phyloP scores from a whole-genome alignment of 73 alveolate genomes.

The Blepharisma japonicum region DNA sequence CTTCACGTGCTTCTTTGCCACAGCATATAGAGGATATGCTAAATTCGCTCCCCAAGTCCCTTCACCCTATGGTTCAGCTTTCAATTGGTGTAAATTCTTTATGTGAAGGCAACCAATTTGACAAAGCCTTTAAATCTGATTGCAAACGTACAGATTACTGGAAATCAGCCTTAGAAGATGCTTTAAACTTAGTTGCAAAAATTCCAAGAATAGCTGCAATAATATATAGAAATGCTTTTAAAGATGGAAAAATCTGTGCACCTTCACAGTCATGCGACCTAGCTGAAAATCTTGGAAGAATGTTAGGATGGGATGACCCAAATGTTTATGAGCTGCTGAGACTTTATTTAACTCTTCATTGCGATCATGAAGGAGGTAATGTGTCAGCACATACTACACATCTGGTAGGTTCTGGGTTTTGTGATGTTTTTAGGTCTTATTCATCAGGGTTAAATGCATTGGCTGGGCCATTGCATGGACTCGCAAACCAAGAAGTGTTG shows the following conservation, averaged over 20 bases:
- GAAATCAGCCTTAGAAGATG: constrained; percentile 80
- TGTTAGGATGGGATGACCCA: constrained; percentile 63
- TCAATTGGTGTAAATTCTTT: constrained; percentile 67
- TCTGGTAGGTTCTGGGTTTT: constrained; percentile 71
- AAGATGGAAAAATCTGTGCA: constrained; percentile 44
- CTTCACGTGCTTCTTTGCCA: constrained; percentile 39
- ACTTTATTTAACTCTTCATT: constrained; percentile 57
- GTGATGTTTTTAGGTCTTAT: constrained; percentile 72
- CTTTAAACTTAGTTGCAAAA: constrained; percentile 70
- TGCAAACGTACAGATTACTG: constrained; percentile 67
- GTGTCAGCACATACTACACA: constrained; percentile 86
- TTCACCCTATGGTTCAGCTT: constrained; percentile 85
- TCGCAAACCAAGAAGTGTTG: constrained; percentile 85
- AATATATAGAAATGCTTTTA: constrained; percentile 60
- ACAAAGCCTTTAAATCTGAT: constrained; percentile 62
- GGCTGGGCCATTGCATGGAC: constrained; percentile 93
- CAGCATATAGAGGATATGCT: constrained; percentile 39
- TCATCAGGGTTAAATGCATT: constrained; percentile 81
- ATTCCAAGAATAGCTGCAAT: constrained; percentile 79
- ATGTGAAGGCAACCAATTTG: constrained; percentile 60
- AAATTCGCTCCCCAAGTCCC: constrained; percentile 45
- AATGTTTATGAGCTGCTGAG: constrained; percentile 70
- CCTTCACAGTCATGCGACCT: constrained; percentile 40
- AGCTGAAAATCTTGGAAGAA: constrained; percentile 66
- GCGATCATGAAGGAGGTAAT: constrained; percentile 91